Evolutionary conservation across 768 basidiomycete species (phyloP).

Genomic region (Kondoa subrosea): DNA sequence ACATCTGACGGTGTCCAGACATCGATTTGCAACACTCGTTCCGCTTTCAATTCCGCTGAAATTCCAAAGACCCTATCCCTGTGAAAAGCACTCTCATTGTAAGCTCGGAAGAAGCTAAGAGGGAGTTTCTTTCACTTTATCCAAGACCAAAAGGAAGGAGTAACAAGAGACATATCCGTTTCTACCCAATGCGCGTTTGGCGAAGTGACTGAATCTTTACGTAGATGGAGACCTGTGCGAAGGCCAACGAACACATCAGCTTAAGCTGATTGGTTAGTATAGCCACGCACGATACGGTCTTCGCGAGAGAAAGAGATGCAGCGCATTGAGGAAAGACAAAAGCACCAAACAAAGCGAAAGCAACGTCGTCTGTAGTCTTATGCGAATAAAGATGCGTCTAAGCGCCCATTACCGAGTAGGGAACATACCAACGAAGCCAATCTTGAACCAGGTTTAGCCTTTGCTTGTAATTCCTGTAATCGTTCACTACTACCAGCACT

Average conservation of each 20-base stretch:
- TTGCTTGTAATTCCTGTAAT: not conserved
- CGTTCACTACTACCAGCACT: not conserved
- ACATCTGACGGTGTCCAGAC: not conserved
- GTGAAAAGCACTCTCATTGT: not conserved
- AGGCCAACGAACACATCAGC: not conserved
- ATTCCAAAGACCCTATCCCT: not conserved
- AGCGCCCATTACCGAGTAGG: not conserved
- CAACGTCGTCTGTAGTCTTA: slow-evolving; percentile 1
- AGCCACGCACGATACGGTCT: not conserved
- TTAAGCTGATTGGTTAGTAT: not conserved
- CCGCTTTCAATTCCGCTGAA: not conserved
- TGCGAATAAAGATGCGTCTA: too few relatives aligned
- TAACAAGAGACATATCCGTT: not conserved
- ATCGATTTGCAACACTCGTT: slow-evolving; percentile 5
- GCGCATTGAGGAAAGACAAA: not conserved
- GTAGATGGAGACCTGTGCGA: not conserved
- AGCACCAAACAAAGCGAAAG: not conserved
- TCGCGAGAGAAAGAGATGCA: slow-evolving; percentile 2
- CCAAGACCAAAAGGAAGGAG: not conserved
- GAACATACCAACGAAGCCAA: not conserved
- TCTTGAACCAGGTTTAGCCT: not conserved
- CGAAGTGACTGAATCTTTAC: not conserved
- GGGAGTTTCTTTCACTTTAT: not conserved
- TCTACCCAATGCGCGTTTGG: not conserved
- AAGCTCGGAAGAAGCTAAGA: not conserved